Evolutionary conservation across 495 filamentous ascomycete species (phyloP).

Genomic region (Hypoxylon lenormandii): DNA sequence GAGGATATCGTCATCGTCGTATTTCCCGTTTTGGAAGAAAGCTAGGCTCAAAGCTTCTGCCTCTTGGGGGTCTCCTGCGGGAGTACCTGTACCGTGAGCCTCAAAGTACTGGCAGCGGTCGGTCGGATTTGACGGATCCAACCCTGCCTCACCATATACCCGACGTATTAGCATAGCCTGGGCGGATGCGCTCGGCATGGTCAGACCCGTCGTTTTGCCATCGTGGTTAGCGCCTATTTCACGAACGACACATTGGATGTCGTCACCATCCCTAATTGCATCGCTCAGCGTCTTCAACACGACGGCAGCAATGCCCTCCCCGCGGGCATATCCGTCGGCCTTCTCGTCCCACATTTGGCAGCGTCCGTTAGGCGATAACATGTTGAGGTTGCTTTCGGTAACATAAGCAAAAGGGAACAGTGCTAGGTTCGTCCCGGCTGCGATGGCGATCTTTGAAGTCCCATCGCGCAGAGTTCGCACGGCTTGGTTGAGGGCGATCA

Average conservation of each 20-base stretch:
- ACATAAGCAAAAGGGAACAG: constrained; percentile 35
- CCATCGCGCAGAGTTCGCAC: constrained; percentile 60
- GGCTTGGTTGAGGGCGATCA: constrained; percentile 66
- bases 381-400: constrained; percentile 32
- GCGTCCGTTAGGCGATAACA: constrained; percentile 50
- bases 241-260: constrained; percentile 67
- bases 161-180: constrained; percentile 49
- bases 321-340: constrained; percentile 73
- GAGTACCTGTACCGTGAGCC: constrained; percentile 68
- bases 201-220: constrained; percentile 36
- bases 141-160: too few species aligned
- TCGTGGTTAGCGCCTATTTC: constrained; percentile 64
- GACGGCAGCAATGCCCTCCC: constrained; percentile 66
- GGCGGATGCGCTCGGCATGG: constrained; percentile 36
- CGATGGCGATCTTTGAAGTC: constrained; percentile 55
- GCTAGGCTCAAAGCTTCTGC: constrained; percentile 57
- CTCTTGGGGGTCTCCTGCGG: constrained; percentile 66
- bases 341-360: constrained; percentile 60
- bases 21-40: constrained; percentile 37
- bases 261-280: constrained; percentile 57
- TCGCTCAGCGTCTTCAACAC: constrained; percentile 64
- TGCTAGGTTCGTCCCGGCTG: constrained; percentile 51
- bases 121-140: too few species aligned
- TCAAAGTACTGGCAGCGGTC: constrained; percentile 59
- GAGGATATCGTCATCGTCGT: constrained; percentile 15